Percentiles rank a stretch among this genome's conserved stretches.
These are phyloP conservation scores for Aspergillus novofumigatus DNA, from an alignment of 2,329 filamentous ascomycete species.

Conservation along the genomic window DNA sequence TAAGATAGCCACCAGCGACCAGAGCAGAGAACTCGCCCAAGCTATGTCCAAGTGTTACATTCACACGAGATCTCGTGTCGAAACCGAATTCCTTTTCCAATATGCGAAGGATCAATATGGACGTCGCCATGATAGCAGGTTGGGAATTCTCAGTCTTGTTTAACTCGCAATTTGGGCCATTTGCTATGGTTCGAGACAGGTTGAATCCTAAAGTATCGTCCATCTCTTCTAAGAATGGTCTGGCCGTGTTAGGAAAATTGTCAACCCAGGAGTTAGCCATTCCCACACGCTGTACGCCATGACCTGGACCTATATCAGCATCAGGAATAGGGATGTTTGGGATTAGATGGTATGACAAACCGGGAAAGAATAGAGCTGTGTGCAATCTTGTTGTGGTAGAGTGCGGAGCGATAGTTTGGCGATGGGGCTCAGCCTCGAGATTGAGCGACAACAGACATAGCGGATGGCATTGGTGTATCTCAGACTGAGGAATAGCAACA, in stretches of 20 bases:
- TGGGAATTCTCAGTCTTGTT: constrained; percentile 85
- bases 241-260: constrained; percentile 74
- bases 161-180: constrained; percentile 71
- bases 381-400: constrained; percentile 22
- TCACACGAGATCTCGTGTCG: constrained; percentile 63
- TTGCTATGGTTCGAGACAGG: constrained; percentile 71
- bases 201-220: constrained; percentile 70
- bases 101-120: constrained; percentile 81
- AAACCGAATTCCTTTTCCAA: constrained; percentile 84
- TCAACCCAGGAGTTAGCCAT: constrained; percentile 85
- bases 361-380: constrained; percentile 48
- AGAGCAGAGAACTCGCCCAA: constrained; percentile 90
- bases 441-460: neutral
- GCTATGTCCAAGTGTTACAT: constrained; percentile 84
- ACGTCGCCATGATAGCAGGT: constrained; percentile 93
- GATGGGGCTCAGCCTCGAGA: neutral
- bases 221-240: constrained; percentile 78
- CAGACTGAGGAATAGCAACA: neutral
- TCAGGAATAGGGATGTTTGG: neutral
- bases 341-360: constrained; percentile 15
- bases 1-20: constrained; percentile 75
- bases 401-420: constrained; percentile 1
- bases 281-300: constrained; percentile 83
- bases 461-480: neutral
- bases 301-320: constrained; percentile 52